phyloP scores from a whole-genome alignment of 2,329 filamentous ascomycete genomes.

The Phaeoacremonium minimum region DNA sequence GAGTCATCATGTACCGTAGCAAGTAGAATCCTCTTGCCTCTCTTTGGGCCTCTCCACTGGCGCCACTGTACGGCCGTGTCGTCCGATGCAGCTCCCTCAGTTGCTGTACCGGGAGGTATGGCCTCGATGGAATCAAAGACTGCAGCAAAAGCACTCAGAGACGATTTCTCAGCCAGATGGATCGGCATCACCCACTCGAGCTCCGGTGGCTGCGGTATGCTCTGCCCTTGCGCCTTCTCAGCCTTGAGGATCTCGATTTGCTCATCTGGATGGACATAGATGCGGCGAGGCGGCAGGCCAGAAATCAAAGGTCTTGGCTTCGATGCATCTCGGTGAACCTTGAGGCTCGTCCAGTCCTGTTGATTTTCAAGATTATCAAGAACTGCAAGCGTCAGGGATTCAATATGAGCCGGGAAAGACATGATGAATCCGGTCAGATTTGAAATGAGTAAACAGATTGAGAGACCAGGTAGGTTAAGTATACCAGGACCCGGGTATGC shows the following conservation, averaged over 20 bases:
- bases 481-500: no score
- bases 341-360: slow-evolving; percentile 67
- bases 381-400: slow-evolving; percentile 53
- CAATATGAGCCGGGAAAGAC: slow-evolving; percentile 17
- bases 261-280: slow-evolving; percentile 80
- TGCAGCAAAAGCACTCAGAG: slow-evolving; percentile 58
- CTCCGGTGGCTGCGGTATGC: slow-evolving; percentile 48
- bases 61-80: slow-evolving; percentile 24
- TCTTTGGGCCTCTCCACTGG: slow-evolving; percentile 37
- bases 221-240: slow-evolving; percentile 42
- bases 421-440: no score
- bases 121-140: slow-evolving; percentile 62
- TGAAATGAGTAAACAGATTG: no score
- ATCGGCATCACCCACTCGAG: slow-evolving; percentile 75
- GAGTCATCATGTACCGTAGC: slow-evolving; percentile 76
- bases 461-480: no score
- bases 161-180: slow-evolving; percentile 70
- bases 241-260: slow-evolving; percentile 68
- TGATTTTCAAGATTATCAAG: slow-evolving; percentile 69
- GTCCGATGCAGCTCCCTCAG: slow-evolving; percentile 12
- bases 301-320: slow-evolving; percentile 63
- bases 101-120: slow-evolving; percentile 30
- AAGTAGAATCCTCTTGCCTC: slow-evolving; percentile 66
- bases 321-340: slow-evolving; percentile 42
- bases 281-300: slow-evolving; percentile 66